Evolutionary conservation across 169 alveolate genomes (phyloP).

Genomic region (Amoebophrya sp.): DNA sequence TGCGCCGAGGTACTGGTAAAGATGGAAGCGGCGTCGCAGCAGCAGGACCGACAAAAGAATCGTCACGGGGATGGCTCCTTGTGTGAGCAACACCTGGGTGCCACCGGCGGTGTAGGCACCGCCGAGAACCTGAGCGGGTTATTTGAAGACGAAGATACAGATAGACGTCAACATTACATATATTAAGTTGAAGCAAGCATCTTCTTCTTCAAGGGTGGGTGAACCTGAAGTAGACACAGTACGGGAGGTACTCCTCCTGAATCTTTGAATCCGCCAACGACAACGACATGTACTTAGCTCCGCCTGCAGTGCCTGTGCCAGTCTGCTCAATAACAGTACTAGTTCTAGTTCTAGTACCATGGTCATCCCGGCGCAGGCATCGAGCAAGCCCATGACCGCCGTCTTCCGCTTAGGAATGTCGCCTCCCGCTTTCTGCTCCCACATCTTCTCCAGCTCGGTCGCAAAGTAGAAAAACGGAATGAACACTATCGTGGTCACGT

Average conservation of each 20-base stretch:
- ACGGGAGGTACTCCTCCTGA: too few relatives aligned
- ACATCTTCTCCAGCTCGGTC: not conserved
- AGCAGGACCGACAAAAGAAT: not conserved
- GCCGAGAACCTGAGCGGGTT: not conserved
- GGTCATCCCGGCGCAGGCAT: not conserved
- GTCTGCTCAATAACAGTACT: too few relatives aligned
- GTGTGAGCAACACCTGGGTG: not conserved
- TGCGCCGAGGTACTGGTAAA: not conserved
- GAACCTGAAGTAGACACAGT: too few relatives aligned
- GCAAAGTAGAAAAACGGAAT: not conserved
- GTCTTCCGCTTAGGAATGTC: not conserved
- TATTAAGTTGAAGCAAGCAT: too few relatives aligned
- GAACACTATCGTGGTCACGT: not conserved
- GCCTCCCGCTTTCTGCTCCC: not conserved
- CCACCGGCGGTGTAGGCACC: not conserved
- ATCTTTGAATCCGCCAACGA: too few relatives aligned
- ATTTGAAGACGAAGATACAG: too few relatives aligned
- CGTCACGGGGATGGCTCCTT: slow-evolving; percentile 8
- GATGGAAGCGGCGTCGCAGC: not conserved
- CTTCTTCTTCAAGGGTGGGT: too few relatives aligned
- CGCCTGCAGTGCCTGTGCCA: too few relatives aligned
- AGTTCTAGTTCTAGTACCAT: not conserved
- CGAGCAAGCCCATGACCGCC: not conserved
- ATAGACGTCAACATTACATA: too few relatives aligned
- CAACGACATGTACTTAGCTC: too few relatives aligned